Evolutionary conservation across 345 rosid species (phyloP), one percentile per base, ranked within the genome.

Genomic region (Brassica juncea): DNA sequence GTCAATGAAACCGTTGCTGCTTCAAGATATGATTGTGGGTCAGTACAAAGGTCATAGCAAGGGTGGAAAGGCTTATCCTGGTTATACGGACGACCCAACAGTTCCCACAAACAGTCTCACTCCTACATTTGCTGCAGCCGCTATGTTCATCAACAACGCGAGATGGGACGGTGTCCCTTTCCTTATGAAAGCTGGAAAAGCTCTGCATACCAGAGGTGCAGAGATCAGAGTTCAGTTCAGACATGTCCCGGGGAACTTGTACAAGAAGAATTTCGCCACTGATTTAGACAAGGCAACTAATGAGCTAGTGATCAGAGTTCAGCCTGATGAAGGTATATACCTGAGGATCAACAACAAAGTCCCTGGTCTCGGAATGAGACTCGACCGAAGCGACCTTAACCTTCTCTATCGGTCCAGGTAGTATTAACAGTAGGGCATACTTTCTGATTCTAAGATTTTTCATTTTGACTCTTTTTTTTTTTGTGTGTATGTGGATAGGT

Each of bases 141-240:
- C 97, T 60, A 86, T 94, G 72, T 94, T 91, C 76, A 86, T 94
- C 37, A 86, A 92, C 73, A 94, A 94, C 42, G 97, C 93, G 15
- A 80, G 99, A 77, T 94, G 99, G 99, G 99, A 94, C 37, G 97
- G 97, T 15, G 99, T 94, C 65, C 95, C 97, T 42, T 94, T 94
- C 79, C 87, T 92, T 37, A 91, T 91, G 97, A 94, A 91, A 87
- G 97, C 98, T 0, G 97, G 95, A 54, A 94, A 94, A 83, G 97
- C 97, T 79, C 94, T 92, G 14, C 91, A 92, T 77, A 91, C 92
- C 0, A 89, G 75, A 85, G 80, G 91, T 68, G 97, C 97, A 10
- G 98, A 93, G 92, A 87, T 92, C 78, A 85, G 97, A 71, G 98
- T 92, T 77, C 97, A 92, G 82, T 91, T 94, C 84, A 84, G 97